Percentiles rank a stretch among this genome's conserved stretches.
These are phyloP conservation scores for Akanthomyces dipterigenus DNA, from an alignment of 2,329 filamentous ascomycete genomes.

Conservation along the genomic window DNA sequence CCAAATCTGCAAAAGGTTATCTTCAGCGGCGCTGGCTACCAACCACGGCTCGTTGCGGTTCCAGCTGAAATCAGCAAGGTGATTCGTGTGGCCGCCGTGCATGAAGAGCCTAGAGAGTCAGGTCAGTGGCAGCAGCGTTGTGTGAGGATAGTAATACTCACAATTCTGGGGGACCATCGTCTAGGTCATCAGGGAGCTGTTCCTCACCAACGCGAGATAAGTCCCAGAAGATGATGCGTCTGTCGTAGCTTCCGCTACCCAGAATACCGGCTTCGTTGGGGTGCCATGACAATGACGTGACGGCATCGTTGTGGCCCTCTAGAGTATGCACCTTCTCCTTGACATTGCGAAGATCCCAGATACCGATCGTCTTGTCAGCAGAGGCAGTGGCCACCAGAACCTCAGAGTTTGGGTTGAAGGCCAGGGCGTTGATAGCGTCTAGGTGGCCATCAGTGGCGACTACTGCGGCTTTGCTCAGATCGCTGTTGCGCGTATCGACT, in stretches of 20 bases:
- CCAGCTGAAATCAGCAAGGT: constrained; percentile 95
- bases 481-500: constrained; percentile 69
- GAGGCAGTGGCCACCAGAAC: constrained; percentile 87
- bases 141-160: constrained; percentile 39
- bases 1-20: constrained; percentile 95
- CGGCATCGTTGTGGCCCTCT: constrained; percentile 80
- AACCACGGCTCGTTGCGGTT: constrained; percentile 96
- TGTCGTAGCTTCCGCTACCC: constrained; percentile 86
- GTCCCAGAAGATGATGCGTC: constrained; percentile 95
- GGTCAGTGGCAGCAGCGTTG: not conserved
- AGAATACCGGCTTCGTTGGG: constrained; percentile 83
- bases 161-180: constrained; percentile 93
- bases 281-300: constrained; percentile 92
- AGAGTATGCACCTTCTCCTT: constrained; percentile 85
- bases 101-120: constrained; percentile 68
- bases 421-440: constrained; percentile 92
- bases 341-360: constrained; percentile 92
- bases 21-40: constrained; percentile 89
- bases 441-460: constrained; percentile 68
- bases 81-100: constrained; percentile 97
- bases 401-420: constrained; percentile 91
- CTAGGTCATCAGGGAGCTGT: constrained; percentile 87
- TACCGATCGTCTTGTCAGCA: constrained; percentile 86
- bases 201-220: constrained; percentile 86
- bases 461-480: constrained; percentile 60